These are phyloP conservation scores for Oropetium thomaeum DNA, from an alignment of 176 grass and related monocot genomes.

Conservation along the genomic window DNA sequence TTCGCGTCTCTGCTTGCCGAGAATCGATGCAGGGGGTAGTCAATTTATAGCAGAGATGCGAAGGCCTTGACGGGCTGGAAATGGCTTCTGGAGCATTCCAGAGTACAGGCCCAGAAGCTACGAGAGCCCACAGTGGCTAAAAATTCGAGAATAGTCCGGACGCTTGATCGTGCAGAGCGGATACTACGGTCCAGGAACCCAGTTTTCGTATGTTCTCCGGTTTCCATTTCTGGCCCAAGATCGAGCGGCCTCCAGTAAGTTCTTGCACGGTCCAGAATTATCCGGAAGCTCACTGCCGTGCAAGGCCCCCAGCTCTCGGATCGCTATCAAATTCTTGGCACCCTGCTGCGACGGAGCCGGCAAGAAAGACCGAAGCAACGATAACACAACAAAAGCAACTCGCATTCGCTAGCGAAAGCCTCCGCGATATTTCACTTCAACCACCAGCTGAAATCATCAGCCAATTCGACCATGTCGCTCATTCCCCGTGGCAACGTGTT, in stretches of 20 bases:
- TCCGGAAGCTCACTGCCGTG: background rate
- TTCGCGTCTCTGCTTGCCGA: too few species aligned
- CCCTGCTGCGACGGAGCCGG: background rate
- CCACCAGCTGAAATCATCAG: background rate
- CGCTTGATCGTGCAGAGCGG: background rate
- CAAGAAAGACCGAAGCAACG: background rate
- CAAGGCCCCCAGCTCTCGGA: background rate
- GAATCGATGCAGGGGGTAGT: background rate
- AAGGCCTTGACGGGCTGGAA: background rate
- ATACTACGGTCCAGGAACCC: background rate
- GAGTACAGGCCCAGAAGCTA: background rate
- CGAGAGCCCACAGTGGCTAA: background rate
- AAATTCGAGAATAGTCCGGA: background rate
- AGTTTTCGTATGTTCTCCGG: background rate
- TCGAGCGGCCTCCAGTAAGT: background rate
- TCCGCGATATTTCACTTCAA: background rate
- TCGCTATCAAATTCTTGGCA: background rate
- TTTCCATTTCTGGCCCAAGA: background rate
- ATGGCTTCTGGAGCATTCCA: background rate
- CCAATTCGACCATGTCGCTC: slow-evolving; percentile 34
- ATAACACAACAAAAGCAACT: background rate
- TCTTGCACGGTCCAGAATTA: background rate
- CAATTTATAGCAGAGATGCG: background rate
- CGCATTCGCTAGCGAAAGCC: background rate
- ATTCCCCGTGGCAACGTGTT: slow-evolving; percentile 60